These are phyloP conservation scores for Acanthamoeba rhysodes DNA, from an alignment of 208 protist species.

Conservation along the genomic window DNA sequence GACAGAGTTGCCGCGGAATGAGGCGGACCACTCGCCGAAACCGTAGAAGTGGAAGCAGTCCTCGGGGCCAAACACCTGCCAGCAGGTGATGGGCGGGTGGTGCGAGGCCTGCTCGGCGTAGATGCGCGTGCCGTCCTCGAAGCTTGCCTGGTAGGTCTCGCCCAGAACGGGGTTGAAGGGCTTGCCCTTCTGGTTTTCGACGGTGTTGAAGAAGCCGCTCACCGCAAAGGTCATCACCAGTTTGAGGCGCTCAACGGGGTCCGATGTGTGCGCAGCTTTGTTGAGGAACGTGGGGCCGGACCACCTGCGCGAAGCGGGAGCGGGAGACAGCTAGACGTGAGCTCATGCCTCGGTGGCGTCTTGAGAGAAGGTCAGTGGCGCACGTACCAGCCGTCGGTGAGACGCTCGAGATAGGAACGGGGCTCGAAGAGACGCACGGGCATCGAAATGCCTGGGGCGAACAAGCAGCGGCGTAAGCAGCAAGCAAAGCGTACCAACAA, in stretches of 20 bases:
- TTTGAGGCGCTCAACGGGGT: constrained; percentile 83
- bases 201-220: constrained; percentile 77
- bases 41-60: constrained; percentile 78
- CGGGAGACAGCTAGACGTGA: background rate
- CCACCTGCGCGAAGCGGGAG: background rate
- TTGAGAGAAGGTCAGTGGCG: background rate
- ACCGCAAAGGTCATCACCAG: constrained; percentile 77
- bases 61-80: constrained; percentile 72
- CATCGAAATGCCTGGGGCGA: constrained; percentile 33
- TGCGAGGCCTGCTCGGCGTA: constrained; percentile 81
- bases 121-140: constrained; percentile 76
- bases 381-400: constrained; percentile 76
- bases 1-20: constrained; percentile 78
- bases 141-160: constrained; percentile 80
- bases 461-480: background rate
- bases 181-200: constrained; percentile 70
- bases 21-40: constrained; percentile 69
- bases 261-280: constrained; percentile 74
- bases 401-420: constrained; percentile 83
- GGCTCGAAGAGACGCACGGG: constrained; percentile 83
- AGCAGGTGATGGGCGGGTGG: constrained; percentile 81
- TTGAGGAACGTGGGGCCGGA: constrained; percentile 79
- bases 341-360: background rate
- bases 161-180: constrained; percentile 84
- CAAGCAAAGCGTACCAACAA: background rate